Evolutionary conservation across 108 stramenopile genomes (phyloP).

Genomic region (Pinguiococcus pyrenoidosus): DNA sequence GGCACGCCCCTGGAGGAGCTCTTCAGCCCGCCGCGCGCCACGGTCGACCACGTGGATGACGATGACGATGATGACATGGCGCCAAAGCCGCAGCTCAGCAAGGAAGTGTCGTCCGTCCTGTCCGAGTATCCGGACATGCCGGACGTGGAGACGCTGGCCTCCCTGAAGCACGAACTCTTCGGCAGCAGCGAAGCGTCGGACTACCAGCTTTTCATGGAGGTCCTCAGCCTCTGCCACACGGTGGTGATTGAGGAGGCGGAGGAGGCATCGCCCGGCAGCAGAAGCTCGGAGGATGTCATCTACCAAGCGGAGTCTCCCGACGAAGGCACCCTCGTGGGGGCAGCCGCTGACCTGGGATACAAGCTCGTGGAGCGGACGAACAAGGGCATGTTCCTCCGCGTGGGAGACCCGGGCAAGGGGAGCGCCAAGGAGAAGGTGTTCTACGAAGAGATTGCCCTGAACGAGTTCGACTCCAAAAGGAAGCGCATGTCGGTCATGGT

Average conservation of each 20-base stretch:
- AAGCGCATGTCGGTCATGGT: conserved; percentile 89
- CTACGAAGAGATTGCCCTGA: conserved; percentile 37
- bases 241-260: conserved; percentile 59
- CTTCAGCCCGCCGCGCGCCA: too few species aligned
- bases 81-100: too few species aligned
- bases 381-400: not conserved
- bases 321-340: conserved; percentile 70
- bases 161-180: too few species aligned
- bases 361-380: conserved; percentile 50
- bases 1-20: not conserved
- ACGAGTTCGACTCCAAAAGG: conserved; percentile 77
- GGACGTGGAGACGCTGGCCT: too few species aligned
- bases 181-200: not conserved
- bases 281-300: too few species aligned
- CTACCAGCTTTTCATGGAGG: conserved; percentile 32
- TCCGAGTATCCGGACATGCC: too few species aligned
- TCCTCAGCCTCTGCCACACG: conserved; percentile 71
- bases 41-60: too few species aligned
- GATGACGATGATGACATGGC: too few species aligned
- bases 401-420: too few species aligned
- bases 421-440: conserved; percentile 46
- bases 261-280: conserved; percentile 33
- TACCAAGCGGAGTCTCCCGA: conserved; percentile 84
- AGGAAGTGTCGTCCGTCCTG: too few species aligned
- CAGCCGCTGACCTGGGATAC: conserved; percentile 62